Base-by-base conservation (phyloP, 1,139 yeast species). In the Arxiozyma slooffiae region DNA sequence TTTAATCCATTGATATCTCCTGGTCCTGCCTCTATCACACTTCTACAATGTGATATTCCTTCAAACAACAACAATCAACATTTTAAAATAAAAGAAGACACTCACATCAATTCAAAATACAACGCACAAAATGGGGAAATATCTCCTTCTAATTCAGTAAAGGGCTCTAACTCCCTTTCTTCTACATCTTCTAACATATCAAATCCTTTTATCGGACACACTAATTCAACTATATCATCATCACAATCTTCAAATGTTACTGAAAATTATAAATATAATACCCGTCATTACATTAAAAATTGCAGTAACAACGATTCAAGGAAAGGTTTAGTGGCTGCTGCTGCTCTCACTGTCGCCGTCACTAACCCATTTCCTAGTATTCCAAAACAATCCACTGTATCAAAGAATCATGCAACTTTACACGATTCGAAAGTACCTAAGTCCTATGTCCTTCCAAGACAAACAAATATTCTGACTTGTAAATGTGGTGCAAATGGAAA, bases 391-490 rank as follows among this genome's bases (percentile, higher is more conserved):
- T 4, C 9, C 6, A 7, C n/a, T 16, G 18, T 17, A 34, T 16
- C 22, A 17, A 18, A 14, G 16, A 41, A 17, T 26, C 40, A 8
- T 9, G 34, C 41, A 30, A 26, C 30, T 3, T n/a, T 40, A 43
- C 43, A 41, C 3, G 30, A 7, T 3, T 14, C 11, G 7, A 42
- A 5, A 24, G n/a, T 18, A 26, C 59, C 65, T n/a, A 63, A 66
- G 11, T 60, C 76, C 1, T 82, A 81, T 63, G 76, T 77, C 23
- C 87, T 82, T 1, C 85, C 79, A 53, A 84, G 86, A 3, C 94
- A 87, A 62, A 75, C 88, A 5, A 96, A 96, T 1, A 69, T 81
- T 1, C 89, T 90, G 52, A 87, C 96, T 3, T 90, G 97, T 69
- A 79, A 88, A 4, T 90, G 97, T 71, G 89, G 57, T 4, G 18